phyloP scores from a whole-genome alignment of 495 filamentous ascomycete species.

The Aspergillus kassunensis region DNA sequence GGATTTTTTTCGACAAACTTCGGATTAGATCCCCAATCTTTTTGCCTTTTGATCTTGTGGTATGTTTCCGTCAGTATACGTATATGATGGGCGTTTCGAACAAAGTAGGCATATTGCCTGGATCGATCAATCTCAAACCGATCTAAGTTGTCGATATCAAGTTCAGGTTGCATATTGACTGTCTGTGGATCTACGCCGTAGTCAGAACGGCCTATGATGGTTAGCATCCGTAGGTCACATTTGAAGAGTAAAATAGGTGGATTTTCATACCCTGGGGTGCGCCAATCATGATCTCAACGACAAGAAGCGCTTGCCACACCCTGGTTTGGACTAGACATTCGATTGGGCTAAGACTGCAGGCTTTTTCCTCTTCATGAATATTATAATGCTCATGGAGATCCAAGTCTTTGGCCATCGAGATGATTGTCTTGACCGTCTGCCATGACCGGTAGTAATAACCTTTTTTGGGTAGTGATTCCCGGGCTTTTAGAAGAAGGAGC shows the following conservation, averaged over 20 bases:
- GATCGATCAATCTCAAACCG: slow-evolving; percentile 72
- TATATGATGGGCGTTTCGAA: slow-evolving; percentile 72
- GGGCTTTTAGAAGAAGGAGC: slow-evolving; percentile 82
- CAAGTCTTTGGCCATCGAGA: slow-evolving; percentile 90
- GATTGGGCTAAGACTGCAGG: slow-evolving; percentile 61
- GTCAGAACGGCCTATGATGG: slow-evolving; percentile 67
- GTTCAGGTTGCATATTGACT: slow-evolving; percentile 69
- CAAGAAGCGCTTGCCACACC: slow-evolving; percentile 87
- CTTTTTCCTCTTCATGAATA: slow-evolving; percentile 64
- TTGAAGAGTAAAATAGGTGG: background rate
- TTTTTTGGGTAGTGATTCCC: slow-evolving; percentile 84
- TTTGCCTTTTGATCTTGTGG: slow-evolving; percentile 72
- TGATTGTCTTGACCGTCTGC: slow-evolving; percentile 91
- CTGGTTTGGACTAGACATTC: slow-evolving; percentile 83
- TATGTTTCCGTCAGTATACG: slow-evolving; percentile 72
- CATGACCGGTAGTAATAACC: slow-evolving; percentile 98
- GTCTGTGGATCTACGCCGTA: slow-evolving; percentile 70
- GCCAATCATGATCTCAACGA: slow-evolving; percentile 89
- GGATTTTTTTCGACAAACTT: slow-evolving; percentile 76
- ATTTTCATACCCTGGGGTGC: slow-evolving; percentile 89
- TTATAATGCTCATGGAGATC: slow-evolving; percentile 85
- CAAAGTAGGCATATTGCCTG: slow-evolving; percentile 77
- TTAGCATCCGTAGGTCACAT: slow-evolving; percentile 19
- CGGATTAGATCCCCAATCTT: slow-evolving; percentile 87
- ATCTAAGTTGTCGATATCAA: slow-evolving; percentile 63